These are phyloP conservation scores for Cystofilobasidium capitatum DNA, from an alignment of 768 basidiomycete species.

Conservation along the genomic window DNA sequence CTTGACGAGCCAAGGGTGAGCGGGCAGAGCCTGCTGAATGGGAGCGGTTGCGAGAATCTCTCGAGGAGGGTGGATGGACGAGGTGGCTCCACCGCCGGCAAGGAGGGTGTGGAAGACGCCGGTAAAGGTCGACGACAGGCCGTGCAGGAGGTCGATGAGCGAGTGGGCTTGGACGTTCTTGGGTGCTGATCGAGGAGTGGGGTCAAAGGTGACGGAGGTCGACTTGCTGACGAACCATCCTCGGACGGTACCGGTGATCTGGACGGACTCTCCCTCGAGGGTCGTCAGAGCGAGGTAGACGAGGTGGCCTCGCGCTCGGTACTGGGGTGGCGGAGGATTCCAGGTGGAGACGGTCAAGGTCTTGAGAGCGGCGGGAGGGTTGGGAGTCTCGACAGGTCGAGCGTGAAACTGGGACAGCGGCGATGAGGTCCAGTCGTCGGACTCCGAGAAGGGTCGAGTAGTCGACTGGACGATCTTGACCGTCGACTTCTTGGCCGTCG, in stretches of 20 bases:
- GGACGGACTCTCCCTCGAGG: conserved; percentile 42
- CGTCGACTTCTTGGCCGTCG: neutral
- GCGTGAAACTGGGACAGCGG: conserved; percentile 28
- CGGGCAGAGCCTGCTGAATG: conserved; percentile 41
- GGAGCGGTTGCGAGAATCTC: conserved; percentile 39
- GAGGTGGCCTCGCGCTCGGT: conserved; percentile 42
- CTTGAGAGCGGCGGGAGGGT: conserved; percentile 36
- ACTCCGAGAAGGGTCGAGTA: conserved; percentile 35
- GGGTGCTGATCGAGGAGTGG: conserved; percentile 37
- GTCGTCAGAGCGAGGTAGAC: conserved; percentile 42
- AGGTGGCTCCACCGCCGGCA: conserved; percentile 5
- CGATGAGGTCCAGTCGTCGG: conserved; percentile 27
- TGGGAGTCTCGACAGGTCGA: conserved; percentile 31
- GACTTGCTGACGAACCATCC: conserved; percentile 43
- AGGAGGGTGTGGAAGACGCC: conserved; percentile 31
- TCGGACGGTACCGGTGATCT: conserved; percentile 40
- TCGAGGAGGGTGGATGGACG: conserved; percentile 28
- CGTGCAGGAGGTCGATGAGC: conserved; percentile 42
- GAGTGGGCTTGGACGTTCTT: conserved; percentile 36
- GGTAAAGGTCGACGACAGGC: conserved; percentile 41
- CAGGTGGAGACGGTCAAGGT: conserved; percentile 41
- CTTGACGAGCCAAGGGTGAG: conserved; percentile 41
- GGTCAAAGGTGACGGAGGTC: conserved; percentile 39
- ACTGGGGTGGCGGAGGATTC: conserved; percentile 43
- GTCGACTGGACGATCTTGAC: conserved; percentile 11